Evolutionary conservation across 305 asterid species (phyloP).

Genomic region (Lippia alba): DNA sequence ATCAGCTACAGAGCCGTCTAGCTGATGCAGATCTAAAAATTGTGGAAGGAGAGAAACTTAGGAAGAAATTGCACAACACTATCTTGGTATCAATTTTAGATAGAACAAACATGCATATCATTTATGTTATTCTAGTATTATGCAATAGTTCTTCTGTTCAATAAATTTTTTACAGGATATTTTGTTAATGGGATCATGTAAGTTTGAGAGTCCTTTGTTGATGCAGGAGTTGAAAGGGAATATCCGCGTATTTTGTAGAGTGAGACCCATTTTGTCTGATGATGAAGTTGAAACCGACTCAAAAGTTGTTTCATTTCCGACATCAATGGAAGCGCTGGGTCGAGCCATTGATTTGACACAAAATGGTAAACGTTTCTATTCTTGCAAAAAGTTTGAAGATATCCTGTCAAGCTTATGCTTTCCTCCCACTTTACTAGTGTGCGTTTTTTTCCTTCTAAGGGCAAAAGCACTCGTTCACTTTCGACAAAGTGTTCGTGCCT

Average conservation of each 20-base stretch:
- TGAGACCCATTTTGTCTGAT: constrained; percentile 78
- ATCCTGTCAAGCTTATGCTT: constrained; percentile 5
- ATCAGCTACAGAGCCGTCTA: constrained; percentile 64
- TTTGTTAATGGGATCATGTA: background rate
- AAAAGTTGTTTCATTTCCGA: constrained; percentile 79
- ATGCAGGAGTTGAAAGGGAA: constrained; percentile 95
- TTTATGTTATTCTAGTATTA: background rate
- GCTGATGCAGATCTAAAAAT: constrained; percentile 78
- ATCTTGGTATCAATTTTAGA: constrained; percentile 59
- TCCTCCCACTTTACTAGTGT: constrained; percentile 16
- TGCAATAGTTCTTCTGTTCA: background rate
- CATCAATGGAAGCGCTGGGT: constrained; percentile 72
- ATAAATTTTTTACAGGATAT: background rate
- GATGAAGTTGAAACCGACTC: constrained; percentile 66
- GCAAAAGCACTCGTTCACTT: constrained; percentile 85
- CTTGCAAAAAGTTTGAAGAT: constrained; percentile 9
- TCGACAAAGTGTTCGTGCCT: constrained; percentile 87
- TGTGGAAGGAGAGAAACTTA: constrained; percentile 79
- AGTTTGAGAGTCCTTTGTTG: constrained; percentile 28
- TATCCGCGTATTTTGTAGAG: constrained; percentile 93
- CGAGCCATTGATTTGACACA: constrained; percentile 84
- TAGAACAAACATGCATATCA: background rate
- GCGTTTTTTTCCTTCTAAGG: constrained; percentile 48
- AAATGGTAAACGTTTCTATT: constrained; percentile 57
- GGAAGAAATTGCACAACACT: constrained; percentile 88